Percentiles rank a stretch among this genome's conserved stretches.
phyloP scores from a whole-genome alignment of 139 green algal species.

The Ettlia oleoabundans region DNA sequence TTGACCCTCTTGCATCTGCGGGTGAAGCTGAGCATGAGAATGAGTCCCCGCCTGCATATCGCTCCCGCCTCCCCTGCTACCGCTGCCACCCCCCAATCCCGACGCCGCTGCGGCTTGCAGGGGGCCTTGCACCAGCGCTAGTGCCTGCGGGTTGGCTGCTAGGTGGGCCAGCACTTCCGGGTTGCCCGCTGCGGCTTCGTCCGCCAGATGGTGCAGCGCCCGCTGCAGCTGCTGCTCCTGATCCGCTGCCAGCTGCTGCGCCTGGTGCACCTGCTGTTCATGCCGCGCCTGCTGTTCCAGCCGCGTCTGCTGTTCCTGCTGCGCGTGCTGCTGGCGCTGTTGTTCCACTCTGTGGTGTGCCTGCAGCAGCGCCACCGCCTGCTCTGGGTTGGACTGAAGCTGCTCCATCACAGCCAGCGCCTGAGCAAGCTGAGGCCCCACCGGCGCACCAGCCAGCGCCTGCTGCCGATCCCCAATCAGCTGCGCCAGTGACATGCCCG shows the following conservation, averaged over 20 bases:
- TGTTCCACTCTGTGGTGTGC: no score
- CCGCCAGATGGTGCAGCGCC: not conserved
- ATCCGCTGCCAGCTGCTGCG: not conserved
- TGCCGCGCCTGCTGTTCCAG: no score
- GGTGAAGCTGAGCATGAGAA: no score
- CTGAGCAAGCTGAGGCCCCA: not conserved
- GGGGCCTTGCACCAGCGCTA: not conserved
- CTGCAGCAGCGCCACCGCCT: no score
- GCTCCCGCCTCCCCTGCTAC: not conserved
- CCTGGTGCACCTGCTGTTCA: not conserved
- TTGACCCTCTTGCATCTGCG: no score
- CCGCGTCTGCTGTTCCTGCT: not conserved
- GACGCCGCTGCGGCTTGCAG: not conserved
- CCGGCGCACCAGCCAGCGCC: not conserved
- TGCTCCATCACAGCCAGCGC: not conserved
- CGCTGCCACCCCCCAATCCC: not conserved
- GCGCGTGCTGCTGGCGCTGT: not conserved
- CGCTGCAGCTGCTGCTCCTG: not conserved
- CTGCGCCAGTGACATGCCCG: not conserved
- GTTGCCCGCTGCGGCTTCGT: not conserved
- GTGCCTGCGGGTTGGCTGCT: not conserved
- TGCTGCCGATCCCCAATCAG: not conserved
- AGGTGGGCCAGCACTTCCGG: not conserved
- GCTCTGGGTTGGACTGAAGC: no score
- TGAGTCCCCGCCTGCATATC: not conserved